Base-by-base conservation (phyloP, 805 yeast genomes). In the Ogataea angusta region DNA sequence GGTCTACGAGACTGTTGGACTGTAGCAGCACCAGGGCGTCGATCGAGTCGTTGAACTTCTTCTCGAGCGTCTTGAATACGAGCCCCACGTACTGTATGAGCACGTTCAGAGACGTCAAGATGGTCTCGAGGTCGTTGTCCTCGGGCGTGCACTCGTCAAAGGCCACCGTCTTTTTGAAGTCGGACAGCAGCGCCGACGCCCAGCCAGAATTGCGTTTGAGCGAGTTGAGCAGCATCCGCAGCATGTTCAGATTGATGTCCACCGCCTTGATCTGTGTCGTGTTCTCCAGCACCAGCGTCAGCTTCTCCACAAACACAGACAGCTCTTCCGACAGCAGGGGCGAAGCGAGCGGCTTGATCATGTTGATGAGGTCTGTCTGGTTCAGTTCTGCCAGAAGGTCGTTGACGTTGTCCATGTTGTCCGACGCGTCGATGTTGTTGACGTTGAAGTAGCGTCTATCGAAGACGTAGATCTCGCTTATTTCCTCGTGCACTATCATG, bases 401-500 rank as follows among this genome's bases (percentile, higher is more conserved):
- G 18, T 52, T 51, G 2, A 50, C 34, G 9, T 50, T 19, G 3
- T 22, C 34, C 17, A 47, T 31, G 1, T 40, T 36, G 6, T 47
- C 49, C 9, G 53, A 48, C 9, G 47, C 25, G 10, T 51, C 53
- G 19, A 53, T 31, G 48, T 47, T 51, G 38, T 46, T 51, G 10
- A 52, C 52, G 29, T 58, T 59, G 47, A 83, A 82, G 33, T 77
- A 60, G 33, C 78, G 69, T 56, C 82, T 75, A 57, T 84, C 88
- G 59, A 71, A 83, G 1, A 76, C 78, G 56, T 73, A 82, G 3
- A 82, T 65, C 43, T 80, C 84, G 38, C 64, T 66, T 22, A 73
- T 57, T 43, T 76, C 81, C 48, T 75, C 66, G 43, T 60, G 63
- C 4, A 62, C 66, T 32, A 69, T 67, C 69, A 68, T 70, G 53